A percentile compares a stretch with the other conserved stretches of the same genome.
Conservation (phyloP, 805 yeast species). For the Saccharomycopsis capsularis region DNA sequence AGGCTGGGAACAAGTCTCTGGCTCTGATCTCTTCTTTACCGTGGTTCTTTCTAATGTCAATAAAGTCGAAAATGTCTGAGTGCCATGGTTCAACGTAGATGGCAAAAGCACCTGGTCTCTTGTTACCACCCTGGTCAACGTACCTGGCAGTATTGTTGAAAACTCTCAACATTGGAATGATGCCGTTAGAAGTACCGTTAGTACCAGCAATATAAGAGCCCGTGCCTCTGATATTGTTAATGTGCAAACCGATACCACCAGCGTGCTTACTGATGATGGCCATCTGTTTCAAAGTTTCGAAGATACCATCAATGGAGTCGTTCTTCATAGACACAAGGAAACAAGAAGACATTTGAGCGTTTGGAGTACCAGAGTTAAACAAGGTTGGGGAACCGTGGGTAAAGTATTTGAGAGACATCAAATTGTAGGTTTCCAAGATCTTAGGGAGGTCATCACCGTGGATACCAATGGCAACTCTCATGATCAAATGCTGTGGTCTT, state of each 20-base stretch:
- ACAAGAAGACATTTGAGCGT: slow-evolving; percentile 84
- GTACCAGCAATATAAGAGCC: slow-evolving; percentile 90
- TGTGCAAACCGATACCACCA: slow-evolving; percentile 91
- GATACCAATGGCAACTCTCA: slow-evolving; percentile 90
- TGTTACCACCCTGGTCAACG: slow-evolving; percentile 98
- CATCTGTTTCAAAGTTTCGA: slow-evolving; percentile 77
- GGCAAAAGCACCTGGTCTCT: slow-evolving; percentile 97
- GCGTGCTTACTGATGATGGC: slow-evolving; percentile 91
- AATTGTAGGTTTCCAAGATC: slow-evolving; percentile 74
- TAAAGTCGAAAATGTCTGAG: slow-evolving; percentile 77
- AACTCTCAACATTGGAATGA: slow-evolving; percentile 94
- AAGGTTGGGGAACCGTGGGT: slow-evolving; percentile 95
- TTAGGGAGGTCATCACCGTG: slow-evolving; percentile 61
- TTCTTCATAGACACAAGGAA: slow-evolving; percentile 86
- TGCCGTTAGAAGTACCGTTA: slow-evolving; percentile 86
- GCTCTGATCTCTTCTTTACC: slow-evolving; percentile 94
- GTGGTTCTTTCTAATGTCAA: slow-evolving; percentile 85
- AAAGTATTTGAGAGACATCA: slow-evolving; percentile 82
- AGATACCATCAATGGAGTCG: slow-evolving; percentile 94
- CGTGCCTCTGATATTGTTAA: slow-evolving; percentile 76
- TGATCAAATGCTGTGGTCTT: slow-evolving; percentile 83
- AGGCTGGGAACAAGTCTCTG: slow-evolving; percentile 84
- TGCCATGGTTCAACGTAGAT: slow-evolving; percentile 97
- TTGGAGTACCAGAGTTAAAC: slow-evolving; percentile 86
- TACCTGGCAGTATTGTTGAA: slow-evolving; percentile 94